Base-by-base conservation (phyloP, 805 yeast species). In the Myxozyma udenii region DNA sequence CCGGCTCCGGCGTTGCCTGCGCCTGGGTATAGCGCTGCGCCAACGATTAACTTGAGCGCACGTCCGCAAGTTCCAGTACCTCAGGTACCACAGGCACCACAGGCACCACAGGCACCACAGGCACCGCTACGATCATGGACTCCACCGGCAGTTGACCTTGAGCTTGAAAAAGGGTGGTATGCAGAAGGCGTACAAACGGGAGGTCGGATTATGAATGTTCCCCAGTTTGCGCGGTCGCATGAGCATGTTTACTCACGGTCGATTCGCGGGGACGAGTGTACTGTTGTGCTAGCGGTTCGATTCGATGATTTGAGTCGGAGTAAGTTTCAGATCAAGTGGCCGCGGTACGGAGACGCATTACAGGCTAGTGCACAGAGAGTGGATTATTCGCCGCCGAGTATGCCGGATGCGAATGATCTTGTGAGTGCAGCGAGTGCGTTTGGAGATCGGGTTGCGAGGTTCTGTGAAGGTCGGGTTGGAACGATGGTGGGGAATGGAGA, bases 301-400 rank as follows among this genome's bases (percentile, higher is more conserved):
- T 57, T 64, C 28, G 63, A 61, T 4, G 73, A 68, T 44, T 58
- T 69, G 26, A 56, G 66, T 2, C 61, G 69, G 35, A 55, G 64
- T 35, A 62, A 62, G 53, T 58, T 69, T 47, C 39, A 51, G 11
- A 57, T 69, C 21, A 63, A 50, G 42, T 67, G 62, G 58, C 61
- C 26, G 36, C 66, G n/a, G 64, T 67, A 14, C 64, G 33, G 33
- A 28, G 74, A 38, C 63, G 75, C 18, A 55, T 9, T 9, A 9
- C 66, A 1, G 64, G 73, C 48, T 55, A 68, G 21, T 11, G 71
- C 73, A 4, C 61, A 66, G 41, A 53, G 70, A 11, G 57, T 65
- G 4, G 66, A 65, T 36, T 68, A 67, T 47, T 71, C 74, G 3
- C 77, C 78, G 18, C 79, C 79, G 2, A 12, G n/a, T 11, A 18